A percentile compares a stretch with the other conserved stretches of the same genome.
phyloP scores from a whole-genome alignment of 768 basidiomycete species.

The Boletus subcaerulescens region DNA sequence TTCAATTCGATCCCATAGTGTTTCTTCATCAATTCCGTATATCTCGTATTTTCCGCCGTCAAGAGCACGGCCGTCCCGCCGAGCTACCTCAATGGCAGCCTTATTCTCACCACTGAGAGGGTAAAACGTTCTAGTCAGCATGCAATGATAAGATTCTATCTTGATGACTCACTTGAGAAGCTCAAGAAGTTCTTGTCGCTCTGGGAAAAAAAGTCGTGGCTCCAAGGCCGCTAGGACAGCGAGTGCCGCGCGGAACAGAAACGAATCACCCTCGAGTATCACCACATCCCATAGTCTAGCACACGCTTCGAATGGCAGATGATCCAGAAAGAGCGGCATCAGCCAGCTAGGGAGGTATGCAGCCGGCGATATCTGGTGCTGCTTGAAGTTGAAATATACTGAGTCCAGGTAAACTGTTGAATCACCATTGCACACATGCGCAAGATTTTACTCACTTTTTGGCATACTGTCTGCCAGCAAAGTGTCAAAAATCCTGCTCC shows the following conservation, averaged over 20 bases:
- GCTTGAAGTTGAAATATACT: constrained; percentile 96
- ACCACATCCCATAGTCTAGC: constrained; percentile 88
- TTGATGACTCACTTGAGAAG: constrained; percentile 56
- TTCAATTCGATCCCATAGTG: constrained; percentile 78
- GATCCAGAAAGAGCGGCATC: constrained; percentile 74
- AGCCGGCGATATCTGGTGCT: constrained; percentile 83
- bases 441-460: constrained; percentile 56
- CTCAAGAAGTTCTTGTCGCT: constrained; percentile 72
- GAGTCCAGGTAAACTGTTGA: not conserved
- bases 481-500: constrained; percentile 82
- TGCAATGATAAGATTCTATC: not conserved
- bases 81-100: constrained; percentile 80
- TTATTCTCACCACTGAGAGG: constrained; percentile 69
- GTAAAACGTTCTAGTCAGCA: constrained; percentile 10
- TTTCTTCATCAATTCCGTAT: constrained; percentile 83
- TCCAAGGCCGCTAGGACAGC: constrained; percentile 81
- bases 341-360: constrained; percentile 86
- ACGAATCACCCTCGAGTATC: constrained; percentile 85
- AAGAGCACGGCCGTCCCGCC: constrained; percentile 58
- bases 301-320: constrained; percentile 89
- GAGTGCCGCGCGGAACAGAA: constrained; percentile 82
- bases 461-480: constrained; percentile 91
- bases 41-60: constrained; percentile 81
- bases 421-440: not conserved
- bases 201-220: constrained; percentile 85